phyloP scores from a whole-genome alignment of 2,329 filamentous ascomycete species.

The Trichoderma guizhouense region DNA sequence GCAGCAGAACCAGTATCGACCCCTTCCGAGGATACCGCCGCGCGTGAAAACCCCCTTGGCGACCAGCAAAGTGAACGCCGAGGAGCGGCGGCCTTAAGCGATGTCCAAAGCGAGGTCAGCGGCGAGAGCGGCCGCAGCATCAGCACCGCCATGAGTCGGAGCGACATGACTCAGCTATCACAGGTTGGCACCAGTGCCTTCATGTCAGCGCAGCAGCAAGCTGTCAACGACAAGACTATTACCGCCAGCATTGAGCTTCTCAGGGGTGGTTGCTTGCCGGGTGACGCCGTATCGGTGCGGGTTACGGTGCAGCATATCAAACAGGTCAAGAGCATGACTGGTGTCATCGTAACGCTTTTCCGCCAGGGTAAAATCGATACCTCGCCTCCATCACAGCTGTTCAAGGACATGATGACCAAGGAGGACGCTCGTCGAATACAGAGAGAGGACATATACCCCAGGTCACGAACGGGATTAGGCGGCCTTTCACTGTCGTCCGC shows the following conservation, averaged over 20 bases:
- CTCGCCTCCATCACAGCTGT: constrained; percentile 51
- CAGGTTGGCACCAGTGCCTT: constrained; percentile 30
- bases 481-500: constrained; percentile 83
- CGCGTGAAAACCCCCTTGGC: constrained; percentile 37
- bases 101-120: constrained; percentile 66
- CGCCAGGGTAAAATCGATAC: constrained; percentile 88
- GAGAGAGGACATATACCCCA: constrained; percentile 82
- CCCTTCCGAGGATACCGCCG: not conserved
- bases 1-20: constrained; percentile 35
- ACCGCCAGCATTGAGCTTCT: constrained; percentile 80
- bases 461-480: constrained; percentile 79
- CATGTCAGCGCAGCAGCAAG: constrained; percentile 38
- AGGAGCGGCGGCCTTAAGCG: constrained; percentile 46
- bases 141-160: constrained; percentile 58
- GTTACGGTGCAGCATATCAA: constrained; percentile 86
- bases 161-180: constrained; percentile 39
- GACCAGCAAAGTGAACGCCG: constrained; percentile 32
- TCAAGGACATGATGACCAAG: constrained; percentile 51
- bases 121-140: constrained; percentile 67
- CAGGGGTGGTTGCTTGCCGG: constrained; percentile 79
- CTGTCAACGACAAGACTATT: constrained; percentile 70
- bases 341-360: constrained; percentile 89
- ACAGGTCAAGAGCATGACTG: constrained; percentile 83
- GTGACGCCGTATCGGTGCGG: constrained; percentile 76
- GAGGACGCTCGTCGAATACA: constrained; percentile 66